Evolutionary conservation across 2,329 filamentous ascomycete genomes (phyloP).

Genomic region (Monosporascus sp.): DNA sequence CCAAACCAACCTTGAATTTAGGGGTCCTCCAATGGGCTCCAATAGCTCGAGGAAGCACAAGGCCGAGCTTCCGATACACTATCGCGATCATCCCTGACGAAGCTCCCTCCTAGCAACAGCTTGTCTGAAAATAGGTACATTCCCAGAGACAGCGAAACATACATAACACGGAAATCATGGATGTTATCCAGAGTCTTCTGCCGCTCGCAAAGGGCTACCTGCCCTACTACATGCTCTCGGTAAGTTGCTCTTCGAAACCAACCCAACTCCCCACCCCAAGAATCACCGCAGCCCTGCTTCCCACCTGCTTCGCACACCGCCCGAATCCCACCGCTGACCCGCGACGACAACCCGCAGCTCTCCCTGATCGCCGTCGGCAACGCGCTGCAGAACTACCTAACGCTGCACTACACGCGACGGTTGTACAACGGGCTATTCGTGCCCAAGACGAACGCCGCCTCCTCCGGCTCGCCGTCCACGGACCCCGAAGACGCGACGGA

Average conservation of each 20-base stretch:
- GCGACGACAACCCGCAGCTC: slow-evolving; percentile 48
- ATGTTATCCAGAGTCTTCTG: slow-evolving; percentile 36
- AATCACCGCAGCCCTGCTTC: slow-evolving; percentile 5
- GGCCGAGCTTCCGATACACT: neutral
- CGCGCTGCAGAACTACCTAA: slow-evolving; percentile 75
- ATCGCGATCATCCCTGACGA: neutral
- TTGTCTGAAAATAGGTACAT: too few relatives aligned
- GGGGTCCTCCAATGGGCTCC: neutral
- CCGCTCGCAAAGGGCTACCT: slow-evolving; percentile 48
- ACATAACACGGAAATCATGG: slow-evolving; percentile 31
- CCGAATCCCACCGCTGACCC: neutral
- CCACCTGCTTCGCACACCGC: neutral
- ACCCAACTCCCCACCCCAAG: too few relatives aligned
- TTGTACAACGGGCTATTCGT: slow-evolving; percentile 70
- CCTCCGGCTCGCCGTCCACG: slow-evolving; percentile 23
- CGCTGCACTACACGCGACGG: slow-evolving; percentile 75
- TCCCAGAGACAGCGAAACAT: neutral
- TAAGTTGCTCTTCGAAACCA: slow-evolving; percentile 32
- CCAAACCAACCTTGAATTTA: neutral
- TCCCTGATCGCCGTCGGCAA: slow-evolving; percentile 80
- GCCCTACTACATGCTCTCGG: slow-evolving; percentile 55
- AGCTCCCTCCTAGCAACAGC: too few relatives aligned
- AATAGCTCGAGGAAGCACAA: neutral
- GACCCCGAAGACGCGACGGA: slow-evolving; percentile 48
- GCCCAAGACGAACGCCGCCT: slow-evolving; percentile 40